Evolutionary conservation across 768 basidiomycete species (phyloP).

Genomic region (Lactifluus piperatus): DNA sequence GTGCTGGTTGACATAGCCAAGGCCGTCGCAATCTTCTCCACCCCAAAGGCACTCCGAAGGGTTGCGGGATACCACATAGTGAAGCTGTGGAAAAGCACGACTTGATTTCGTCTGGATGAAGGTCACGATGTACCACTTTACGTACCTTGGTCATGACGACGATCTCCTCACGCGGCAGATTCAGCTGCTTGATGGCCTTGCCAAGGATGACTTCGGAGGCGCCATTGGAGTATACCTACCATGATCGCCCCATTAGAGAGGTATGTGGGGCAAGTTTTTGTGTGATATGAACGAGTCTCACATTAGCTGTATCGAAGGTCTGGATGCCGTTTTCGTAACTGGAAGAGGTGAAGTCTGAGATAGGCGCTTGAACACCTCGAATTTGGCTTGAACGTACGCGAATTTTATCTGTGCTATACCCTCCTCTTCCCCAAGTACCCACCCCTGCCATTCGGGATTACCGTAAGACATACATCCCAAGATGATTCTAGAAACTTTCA

Average conservation of each 20-base stretch:
- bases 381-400: constrained; percentile 27
- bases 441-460: constrained; percentile 26
- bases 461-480: constrained; percentile 32
- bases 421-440: constrained; percentile 33
- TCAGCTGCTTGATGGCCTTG: constrained; percentile 37
- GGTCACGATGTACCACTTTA: not conserved
- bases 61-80: not conserved
- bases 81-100: not conserved
- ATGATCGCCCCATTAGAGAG: not conserved
- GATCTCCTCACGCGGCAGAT: constrained; percentile 39
- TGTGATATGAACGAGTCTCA: constrained; percentile 7
- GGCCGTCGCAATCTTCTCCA: constrained; percentile 17
- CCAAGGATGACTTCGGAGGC: constrained; percentile 38
- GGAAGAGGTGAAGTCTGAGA: not conserved
- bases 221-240: constrained; percentile 33
- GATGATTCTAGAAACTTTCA: constrained; percentile 28
- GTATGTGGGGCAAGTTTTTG: not conserved
- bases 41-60: not conserved
- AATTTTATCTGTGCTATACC: constrained; percentile 34
- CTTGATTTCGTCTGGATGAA: not conserved
- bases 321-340: constrained; percentile 36
- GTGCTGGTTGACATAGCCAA: constrained; percentile 32
- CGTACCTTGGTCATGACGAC: constrained; percentile 43
- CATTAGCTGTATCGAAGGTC: constrained; percentile 33
- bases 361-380: not conserved